Evolutionary conservation across 208 protist genomes (phyloP), one percentile per base, ranked within the genome.

Genomic region (Crithidia sp.): DNA sequence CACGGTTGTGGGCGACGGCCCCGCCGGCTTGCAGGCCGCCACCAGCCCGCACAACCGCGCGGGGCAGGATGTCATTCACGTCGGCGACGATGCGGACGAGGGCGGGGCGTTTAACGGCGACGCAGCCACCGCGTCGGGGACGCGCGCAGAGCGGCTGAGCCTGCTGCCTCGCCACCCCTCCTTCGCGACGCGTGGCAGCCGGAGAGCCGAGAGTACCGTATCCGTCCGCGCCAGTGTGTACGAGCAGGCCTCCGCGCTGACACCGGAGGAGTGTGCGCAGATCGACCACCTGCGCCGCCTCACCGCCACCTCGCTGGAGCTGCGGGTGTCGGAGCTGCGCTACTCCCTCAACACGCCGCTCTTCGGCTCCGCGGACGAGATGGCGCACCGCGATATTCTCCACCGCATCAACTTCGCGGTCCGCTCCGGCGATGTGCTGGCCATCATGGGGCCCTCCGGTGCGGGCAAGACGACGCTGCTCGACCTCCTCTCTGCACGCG

Each of bases 381-480:
- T 68, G 16, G 37, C 43, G 43, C 61, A 60, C 16, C 77, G 79
- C 37, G 64, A 67, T 17, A 87, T 97, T 61, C 74, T 97, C 17
- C 76, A 96, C 54, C 77, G 89, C 49, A 82, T 97, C 43, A 91
- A 84, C 68, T 89, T 97, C 63, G 81, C 75, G 12, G 86, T 95
- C 9, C 81, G 57, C 71, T 92, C 86, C 10, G 93, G 93, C 44
- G 90, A 95, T 56, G 87, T 95, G 54, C 67, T 97, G 17, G 94
- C 90, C 37, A 91, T 97, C 63, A 96, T 97, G 94, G 94, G 94
- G 14, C 84, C 92, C 10, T 95, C 90, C 36, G 94, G 94, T 9
- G 90, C 94, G 0, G 94, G 94, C 59, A 97, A 97, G 73, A 95
- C 94, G n/a, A 96, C 94, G 37, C 82, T 97, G 66, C 90, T 97